Evolutionary conservation across 2,329 filamentous ascomycete genomes (phyloP), one percentile per base, ranked within the genome.

Genomic region (Cordyceps cicadae): DNA sequence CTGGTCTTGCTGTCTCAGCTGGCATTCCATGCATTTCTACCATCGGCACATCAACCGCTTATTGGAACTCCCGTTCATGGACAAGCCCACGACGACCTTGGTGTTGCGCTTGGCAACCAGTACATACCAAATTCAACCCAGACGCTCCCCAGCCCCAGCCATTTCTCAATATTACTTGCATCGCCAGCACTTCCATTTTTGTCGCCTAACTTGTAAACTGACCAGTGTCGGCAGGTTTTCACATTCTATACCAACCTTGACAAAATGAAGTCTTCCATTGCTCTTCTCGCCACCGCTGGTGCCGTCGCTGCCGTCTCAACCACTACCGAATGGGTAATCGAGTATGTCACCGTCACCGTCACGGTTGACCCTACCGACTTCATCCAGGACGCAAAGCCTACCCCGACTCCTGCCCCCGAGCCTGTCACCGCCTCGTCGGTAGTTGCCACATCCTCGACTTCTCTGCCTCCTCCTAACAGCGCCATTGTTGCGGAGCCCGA

Each of bases 181-280:
- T 26, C 50, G 34, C 11, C 2, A 54, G 41, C 26, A 52, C 39
- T 8, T 17, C 5, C 49, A 46, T 17, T 17, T 7, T 26, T 29
- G 17, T 3, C 49, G 9, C 56, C 6, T 14, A 50, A 45, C 45
- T 41, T 32, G 55, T 54, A 62, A 66, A 67, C 64, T 66, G 63
- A 63, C 68, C 43, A 7, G n/a, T 8, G 21, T 1, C 24, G 45
- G 17, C 24, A 58, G 60, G 48, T 43, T 54, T 48, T 53, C 50
- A 39, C 61, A 43, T 60, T 48, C 41, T 52, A 24, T 37, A 62
- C 29, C 32, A 54, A 58, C 49, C 19, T 41, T 48, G 12, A 46
- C 71, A 79, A 70, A 64, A 83, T 83, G 80, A 82, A 80, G 75
- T 72, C 76, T 52, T 79, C 79, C 54, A 62, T 77, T 61, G 70